Conservation (phyloP, 139 green algal genomes). For the Spirogloea muscicola region DNA sequence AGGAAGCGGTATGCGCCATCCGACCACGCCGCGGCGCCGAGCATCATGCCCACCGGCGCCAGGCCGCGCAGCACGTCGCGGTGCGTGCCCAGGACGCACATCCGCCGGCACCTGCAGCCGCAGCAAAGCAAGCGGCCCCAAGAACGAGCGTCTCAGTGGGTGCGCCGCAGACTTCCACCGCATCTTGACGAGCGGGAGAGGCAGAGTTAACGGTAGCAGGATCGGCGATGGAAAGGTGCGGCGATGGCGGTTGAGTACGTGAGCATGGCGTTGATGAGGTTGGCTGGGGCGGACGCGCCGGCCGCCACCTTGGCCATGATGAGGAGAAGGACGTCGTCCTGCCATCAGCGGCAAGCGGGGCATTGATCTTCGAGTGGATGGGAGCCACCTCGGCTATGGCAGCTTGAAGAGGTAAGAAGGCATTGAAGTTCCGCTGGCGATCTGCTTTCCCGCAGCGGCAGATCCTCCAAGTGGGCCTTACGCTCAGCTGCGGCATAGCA, state of each 20-base stretch:
- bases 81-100: constrained; percentile 19
- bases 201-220: background rate
- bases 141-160: background rate
- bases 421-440: background rate
- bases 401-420: background rate
- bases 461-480: constrained; percentile 52
- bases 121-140: background rate
- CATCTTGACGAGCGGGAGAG: constrained; percentile 1
- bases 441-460: background rate
- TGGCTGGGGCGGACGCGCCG: background rate
- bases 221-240: background rate
- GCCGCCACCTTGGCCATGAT: constrained; percentile 8
- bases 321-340: constrained; percentile 23
- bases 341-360: background rate
- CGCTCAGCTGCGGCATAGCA: background rate
- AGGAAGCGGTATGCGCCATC: constrained; percentile 39
- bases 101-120: constrained; percentile 39
- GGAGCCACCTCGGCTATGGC: background rate
- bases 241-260: background rate
- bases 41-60: background rate
- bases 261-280: constrained; percentile 38
- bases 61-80: background rate
- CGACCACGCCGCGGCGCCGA: constrained; percentile 15
- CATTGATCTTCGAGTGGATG: background rate
- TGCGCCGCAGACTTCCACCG: background rate